These are phyloP conservation scores for Zhuliangozyma parablackwelliae DNA, from an alignment of 1,139 yeast genomes.

Conservation along the genomic window DNA sequence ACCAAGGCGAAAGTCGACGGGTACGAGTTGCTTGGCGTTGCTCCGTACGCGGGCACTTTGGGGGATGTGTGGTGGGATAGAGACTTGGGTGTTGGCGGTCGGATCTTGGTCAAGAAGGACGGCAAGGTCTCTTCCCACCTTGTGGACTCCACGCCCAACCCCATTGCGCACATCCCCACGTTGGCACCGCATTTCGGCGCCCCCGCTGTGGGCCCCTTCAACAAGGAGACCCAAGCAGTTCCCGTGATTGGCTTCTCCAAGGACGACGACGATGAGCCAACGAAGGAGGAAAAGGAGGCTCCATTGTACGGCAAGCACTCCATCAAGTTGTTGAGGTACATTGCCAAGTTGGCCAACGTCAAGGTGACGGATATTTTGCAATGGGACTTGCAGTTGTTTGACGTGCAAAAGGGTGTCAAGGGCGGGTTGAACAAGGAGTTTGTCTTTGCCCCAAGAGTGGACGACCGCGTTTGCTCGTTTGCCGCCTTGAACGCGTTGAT, in stretches of 20 bases:
- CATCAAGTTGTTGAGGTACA: constrained; percentile 29
- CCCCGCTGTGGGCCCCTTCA: constrained; percentile 28
- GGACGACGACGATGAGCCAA: constrained; percentile 16
- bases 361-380: constrained; percentile 24
- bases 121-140: constrained; percentile 23
- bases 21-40: constrained; percentile 41
- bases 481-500: constrained; percentile 36
- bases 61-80: constrained; percentile 38
- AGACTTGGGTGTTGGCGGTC: constrained; percentile 47
- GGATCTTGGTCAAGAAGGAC: constrained; percentile 25
- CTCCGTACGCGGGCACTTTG: constrained; percentile 40
- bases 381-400: constrained; percentile 40
- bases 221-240: constrained; percentile 38
- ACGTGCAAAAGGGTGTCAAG: constrained; percentile 35
- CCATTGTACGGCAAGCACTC: constrained; percentile 39
- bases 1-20: constrained; percentile 30
- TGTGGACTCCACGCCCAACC: constrained; percentile 34
- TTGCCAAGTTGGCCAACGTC: constrained; percentile 26
- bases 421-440: constrained; percentile 41
- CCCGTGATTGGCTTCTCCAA: constrained; percentile 37
- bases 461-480: constrained; percentile 42
- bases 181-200: constrained; percentile 40
- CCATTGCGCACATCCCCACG: constrained; percentile 41
- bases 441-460: constrained; percentile 41
- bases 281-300: constrained; percentile 29